Evolutionary conservation across 78 protist genomes (phyloP).

Genomic region (Cavenderia fasciculata): DNA sequence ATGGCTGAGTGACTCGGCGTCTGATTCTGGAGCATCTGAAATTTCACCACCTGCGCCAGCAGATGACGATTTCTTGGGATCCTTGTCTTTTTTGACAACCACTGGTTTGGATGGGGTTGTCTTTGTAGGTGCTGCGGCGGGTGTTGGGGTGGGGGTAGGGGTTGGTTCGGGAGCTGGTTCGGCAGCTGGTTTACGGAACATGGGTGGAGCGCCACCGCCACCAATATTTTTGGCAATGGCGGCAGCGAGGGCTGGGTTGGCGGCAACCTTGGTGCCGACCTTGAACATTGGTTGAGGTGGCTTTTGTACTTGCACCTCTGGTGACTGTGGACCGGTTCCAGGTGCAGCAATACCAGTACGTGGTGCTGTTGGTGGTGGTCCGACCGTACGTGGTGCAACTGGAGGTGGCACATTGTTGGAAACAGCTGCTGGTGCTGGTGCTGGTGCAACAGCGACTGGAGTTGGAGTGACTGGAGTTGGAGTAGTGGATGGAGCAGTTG

Average conservation of each 20-base stretch:
- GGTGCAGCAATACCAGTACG: background rate
- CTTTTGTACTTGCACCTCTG: background rate
- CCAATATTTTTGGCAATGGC: constrained; percentile 47
- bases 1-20: constrained; percentile 35
- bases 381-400: background rate
- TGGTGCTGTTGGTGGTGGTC: background rate
- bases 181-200: constrained; percentile 15
- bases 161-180: background rate
- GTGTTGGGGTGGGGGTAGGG: constrained; percentile 21
- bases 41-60: constrained; percentile 14
- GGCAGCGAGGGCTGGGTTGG: constrained; percentile 51
- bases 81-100: background rate
- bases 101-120: constrained; percentile 9
- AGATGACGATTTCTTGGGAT: background rate
- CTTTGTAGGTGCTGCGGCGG: background rate
- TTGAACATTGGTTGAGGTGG: constrained; percentile 7
- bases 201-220: constrained; percentile 59
- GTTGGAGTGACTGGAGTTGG: background rate
- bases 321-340: no score
- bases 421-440: background rate
- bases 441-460: background rate
- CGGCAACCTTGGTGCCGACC: constrained; percentile 18
- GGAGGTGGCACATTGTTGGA: background rate
- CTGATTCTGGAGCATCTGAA: constrained; percentile 50
- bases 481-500: background rate